phyloP scores from a whole-genome alignment of 2,329 filamentous ascomycete species.

The Cladosporium austrohemisphaericum region DNA sequence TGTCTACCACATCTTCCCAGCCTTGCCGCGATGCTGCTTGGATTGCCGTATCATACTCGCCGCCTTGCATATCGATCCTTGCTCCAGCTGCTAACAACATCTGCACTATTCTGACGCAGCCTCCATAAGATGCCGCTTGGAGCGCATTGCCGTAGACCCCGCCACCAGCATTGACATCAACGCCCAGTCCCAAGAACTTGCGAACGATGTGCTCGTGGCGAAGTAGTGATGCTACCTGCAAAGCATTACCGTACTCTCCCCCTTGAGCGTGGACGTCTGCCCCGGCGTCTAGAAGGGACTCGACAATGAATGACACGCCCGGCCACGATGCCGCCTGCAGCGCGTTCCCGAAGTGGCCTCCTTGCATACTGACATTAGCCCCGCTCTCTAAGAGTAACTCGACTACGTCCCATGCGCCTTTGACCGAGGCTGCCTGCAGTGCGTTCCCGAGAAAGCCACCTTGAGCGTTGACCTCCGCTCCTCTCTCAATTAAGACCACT shows the following conservation, averaged over 20 bases:
- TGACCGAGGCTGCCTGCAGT: constrained; percentile 7
- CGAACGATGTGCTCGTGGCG: constrained; percentile 1
- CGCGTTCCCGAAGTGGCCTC: constrained; percentile 20
- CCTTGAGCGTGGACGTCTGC: constrained; percentile 20
- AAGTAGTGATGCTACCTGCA: constrained; percentile 16
- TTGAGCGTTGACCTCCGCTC: constrained; percentile 20
- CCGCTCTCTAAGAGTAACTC: constrained; percentile 19
- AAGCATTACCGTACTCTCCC: constrained; percentile 13
- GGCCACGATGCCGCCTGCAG: constrained; percentile 20
- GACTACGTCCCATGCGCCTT: constrained; percentile 13
- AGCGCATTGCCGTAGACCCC: constrained; percentile 17
- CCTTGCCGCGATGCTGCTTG: constrained; percentile 5
- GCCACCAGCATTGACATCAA: constrained; percentile 20
- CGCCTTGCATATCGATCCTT: constrained; percentile 15
- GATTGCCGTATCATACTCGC: background rate
- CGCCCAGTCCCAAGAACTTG: constrained; percentile 7
- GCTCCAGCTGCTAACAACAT: constrained; percentile 16
- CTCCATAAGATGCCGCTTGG: constrained; percentile 12
- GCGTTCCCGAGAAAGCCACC: constrained; percentile 8
- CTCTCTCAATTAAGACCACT: constrained; percentile 19
- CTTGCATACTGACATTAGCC: constrained; percentile 21
- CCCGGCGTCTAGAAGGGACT: constrained; percentile 20
- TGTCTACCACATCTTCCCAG: constrained; percentile 18
- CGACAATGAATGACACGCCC: constrained; percentile 14
- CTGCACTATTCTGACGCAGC: constrained; percentile 12